phyloP scores from a whole-genome alignment of 2,329 filamentous ascomycete species.

The Xylariaceae sp. region DNA sequence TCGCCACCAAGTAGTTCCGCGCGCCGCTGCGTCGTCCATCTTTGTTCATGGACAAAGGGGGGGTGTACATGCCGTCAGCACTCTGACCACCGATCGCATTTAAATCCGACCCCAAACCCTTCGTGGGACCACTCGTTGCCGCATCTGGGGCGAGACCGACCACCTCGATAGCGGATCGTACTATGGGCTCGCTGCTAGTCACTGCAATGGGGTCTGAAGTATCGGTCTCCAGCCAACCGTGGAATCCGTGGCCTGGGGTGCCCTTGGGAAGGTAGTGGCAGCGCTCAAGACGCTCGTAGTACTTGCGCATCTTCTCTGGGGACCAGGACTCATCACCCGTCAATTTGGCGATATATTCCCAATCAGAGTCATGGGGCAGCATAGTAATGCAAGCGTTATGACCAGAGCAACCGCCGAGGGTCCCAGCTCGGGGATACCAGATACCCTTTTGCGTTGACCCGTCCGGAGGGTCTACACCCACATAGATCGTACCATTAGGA shows the following conservation, averaged over 20 bases:
- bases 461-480: conserved; percentile 47
- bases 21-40: background rate
- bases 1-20: conserved; percentile 1
- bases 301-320: conserved; percentile 53
- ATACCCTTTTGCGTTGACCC: background rate
- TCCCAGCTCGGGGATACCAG: background rate
- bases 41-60: background rate
- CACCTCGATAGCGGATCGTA: background rate
- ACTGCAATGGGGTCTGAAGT: background rate
- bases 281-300: conserved; percentile 51
- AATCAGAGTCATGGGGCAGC: conserved; percentile 50
- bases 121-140: background rate
- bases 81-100: background rate
- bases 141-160: background rate
- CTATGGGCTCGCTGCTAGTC: background rate
- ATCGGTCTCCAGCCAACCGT: background rate
- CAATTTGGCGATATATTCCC: conserved; percentile 48
- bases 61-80: background rate
- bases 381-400: background rate
- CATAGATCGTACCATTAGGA: conserved; percentile 45
- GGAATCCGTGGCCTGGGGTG: background rate
- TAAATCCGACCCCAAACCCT: background rate
- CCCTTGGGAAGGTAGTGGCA: conserved; percentile 43
- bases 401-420: background rate
- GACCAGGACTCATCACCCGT: conserved; percentile 55